Percentiles rank a stretch among this genome's conserved stretches.
These are phyloP conservation scores for Phytophthora niederhauseri DNA, from an alignment of 352 stramenopile species.

Conservation along the genomic window DNA sequence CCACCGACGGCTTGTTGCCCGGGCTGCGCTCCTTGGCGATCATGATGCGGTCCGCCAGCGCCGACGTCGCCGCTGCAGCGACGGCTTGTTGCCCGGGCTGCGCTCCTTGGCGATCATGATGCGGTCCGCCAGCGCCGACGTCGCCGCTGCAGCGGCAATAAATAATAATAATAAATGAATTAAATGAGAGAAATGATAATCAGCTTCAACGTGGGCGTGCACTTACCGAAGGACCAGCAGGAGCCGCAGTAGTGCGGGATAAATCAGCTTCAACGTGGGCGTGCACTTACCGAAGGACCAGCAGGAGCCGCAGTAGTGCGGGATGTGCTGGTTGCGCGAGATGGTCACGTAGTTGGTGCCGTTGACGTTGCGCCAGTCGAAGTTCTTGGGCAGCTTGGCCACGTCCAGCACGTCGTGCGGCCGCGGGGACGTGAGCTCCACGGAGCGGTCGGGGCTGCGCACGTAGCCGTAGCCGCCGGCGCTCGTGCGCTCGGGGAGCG, in stretches of 20 bases:
- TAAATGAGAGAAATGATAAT: conserved; percentile 1
- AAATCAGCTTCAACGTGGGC: conserved; percentile 18
- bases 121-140: conserved; percentile 86
- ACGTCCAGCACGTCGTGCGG: conserved; percentile 74
- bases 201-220: conserved; percentile 18
- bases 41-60: conserved; percentile 85
- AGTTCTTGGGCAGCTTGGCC: conserved; percentile 89
- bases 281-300: conserved; percentile 76
- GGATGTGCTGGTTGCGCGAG: conserved; percentile 87
- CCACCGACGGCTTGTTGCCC: conserved; percentile 54
- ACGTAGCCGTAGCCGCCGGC: conserved; percentile 65
- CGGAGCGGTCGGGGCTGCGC: conserved; percentile 72
- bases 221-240: conserved; percentile 86
- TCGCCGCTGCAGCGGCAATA: conserved; percentile 77
- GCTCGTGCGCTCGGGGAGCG: conserved; percentile 7
- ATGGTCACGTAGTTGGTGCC: conserved; percentile 85
- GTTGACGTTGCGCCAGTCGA: conserved; percentile 93
- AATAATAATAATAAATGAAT: conserved; percentile 12
- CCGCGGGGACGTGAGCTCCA: conserved; percentile 60
- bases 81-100: conserved; percentile 47
- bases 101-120: conserved; percentile 85
- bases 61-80: conserved; percentile 72
- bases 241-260: conserved; percentile 90
- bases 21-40: conserved; percentile 75
- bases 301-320: conserved; percentile 91